Conservation (phyloP, 495 filamentous ascomycete species). For the Hypoxylon intermedium region DNA sequence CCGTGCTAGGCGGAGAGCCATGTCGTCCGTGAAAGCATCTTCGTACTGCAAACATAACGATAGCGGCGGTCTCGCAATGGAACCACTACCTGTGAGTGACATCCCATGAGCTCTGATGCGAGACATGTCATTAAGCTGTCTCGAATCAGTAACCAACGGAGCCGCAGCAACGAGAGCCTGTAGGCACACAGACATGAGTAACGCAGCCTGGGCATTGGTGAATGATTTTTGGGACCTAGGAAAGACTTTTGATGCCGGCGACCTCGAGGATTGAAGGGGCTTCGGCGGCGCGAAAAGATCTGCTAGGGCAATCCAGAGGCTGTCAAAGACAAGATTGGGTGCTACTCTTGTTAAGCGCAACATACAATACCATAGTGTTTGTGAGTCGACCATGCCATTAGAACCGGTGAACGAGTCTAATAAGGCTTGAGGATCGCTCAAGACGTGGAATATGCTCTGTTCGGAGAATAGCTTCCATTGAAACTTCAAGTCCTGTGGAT, state of each 20-base stretch:
- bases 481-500: conserved; percentile 43
- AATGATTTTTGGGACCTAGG: conserved; percentile 45
- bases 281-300: conserved; percentile 71
- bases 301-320: conserved; percentile 76
- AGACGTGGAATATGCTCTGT: conserved; percentile 75
- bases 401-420: conserved; percentile 68
- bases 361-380: conserved; percentile 61
- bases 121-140: conserved; percentile 58
- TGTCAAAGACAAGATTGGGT: conserved; percentile 70
- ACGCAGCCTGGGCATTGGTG: conserved; percentile 55
- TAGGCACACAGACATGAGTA: conserved; percentile 59
- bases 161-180: conserved; percentile 61
- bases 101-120: conserved; percentile 57
- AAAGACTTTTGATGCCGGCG: conserved; percentile 51
- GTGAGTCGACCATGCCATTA: conserved; percentile 56
- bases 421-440: conserved; percentile 70
- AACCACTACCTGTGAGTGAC: conserved; percentile 45
- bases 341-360: conserved; percentile 57
- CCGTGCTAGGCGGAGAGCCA: conserved; percentile 58
- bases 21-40: conserved; percentile 60
- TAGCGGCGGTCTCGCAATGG: conserved; percentile 48
- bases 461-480: conserved; percentile 68
- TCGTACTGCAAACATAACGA: conserved; percentile 61
- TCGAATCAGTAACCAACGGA: conserved; percentile 53
- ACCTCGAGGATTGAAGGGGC: conserved; percentile 55